Evolutionary conservation across 768 basidiomycete genomes (phyloP), one percentile per base, ranked within the genome.

Genomic region (Tubosaeta sp.): DNA sequence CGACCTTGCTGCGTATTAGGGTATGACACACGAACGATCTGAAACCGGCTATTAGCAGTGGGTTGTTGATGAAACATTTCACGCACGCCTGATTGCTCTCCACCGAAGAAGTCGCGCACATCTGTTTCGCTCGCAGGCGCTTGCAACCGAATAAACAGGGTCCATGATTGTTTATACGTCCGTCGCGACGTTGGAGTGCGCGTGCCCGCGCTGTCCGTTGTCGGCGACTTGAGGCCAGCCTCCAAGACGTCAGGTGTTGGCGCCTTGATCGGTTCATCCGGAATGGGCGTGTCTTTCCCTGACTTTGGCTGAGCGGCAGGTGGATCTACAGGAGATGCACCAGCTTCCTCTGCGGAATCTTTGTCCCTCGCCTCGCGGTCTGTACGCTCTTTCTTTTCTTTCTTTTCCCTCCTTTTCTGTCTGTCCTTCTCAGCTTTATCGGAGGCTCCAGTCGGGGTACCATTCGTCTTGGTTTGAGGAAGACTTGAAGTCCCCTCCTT

Each of bases 141-240:
- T 16, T 74, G 67, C 71, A 86, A 76, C 56, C 85, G 82, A 77
- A 94, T 82, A 69, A 90, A 93, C 47, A 93, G 77, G 8, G 91
- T 94, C 85, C 85, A 91, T 6, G 91, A 89, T 66, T 88, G 82
- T 37, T 88, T 76, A 27, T 79, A 72, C 0, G 81, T 79, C 51
- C 81, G 79, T 43, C 76, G 76, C 33, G 78, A 77, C 48, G 83
- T 88, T 17, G 91, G 91, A 26, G 91, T 91, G 50, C 88, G 78
- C 22, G 74, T 71, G 9, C 88, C 87, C 0, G 78, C 66, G 31
- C 81, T 81, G 48, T 83, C 84, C 26, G 80, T 78, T 14, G 72
- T 71, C 14, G 82, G 81, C 14, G 78, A 82, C 65, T 82, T 85
- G 48, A 76, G 64, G 44, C 74, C 77, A 52, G 48, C 35, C 16